Evolutionary conservation across 2,329 filamentous ascomycete species (phyloP), one percentile per base, ranked within the genome.

Genomic region (Fusarium avenaceum): DNA sequence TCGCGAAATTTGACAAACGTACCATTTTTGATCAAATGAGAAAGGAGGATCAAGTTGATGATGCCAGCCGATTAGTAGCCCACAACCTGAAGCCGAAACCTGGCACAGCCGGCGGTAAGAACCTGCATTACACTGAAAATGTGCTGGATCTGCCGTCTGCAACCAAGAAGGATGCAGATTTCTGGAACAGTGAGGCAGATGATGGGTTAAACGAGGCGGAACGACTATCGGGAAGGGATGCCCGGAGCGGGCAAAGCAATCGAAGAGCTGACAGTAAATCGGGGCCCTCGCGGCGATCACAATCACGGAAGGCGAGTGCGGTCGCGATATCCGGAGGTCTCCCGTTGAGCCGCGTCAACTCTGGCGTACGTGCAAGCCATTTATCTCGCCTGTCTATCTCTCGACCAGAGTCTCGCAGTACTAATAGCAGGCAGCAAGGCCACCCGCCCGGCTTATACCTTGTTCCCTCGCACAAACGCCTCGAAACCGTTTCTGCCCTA

Each of bases 1-100:
- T 98, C 32, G 94, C 93, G 46, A 97, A 97, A 75, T 98, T 98
- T 73, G 94, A 98, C 82, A 98, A 98, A 81, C 89, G 91, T 57
- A 90, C 90, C 2, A 89, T 98, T 10, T 99, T 99, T 76, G 92
- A 95, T 69, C 91, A 97, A 79, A 96, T 98, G 78, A 87, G 93
- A 62, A 93, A 92, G 70, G 93, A 96, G 57, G 95, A 98, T 73
- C 90, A 89, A 30, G 89, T 95, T 10, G 92, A 94, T n/a, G 94
- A 97, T 57, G 91, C 94, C 54, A 92, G 93, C 68, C 90, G 95
- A n/a, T 81, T 99, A 39, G 94, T 97, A 33, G 91, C 92, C 55
- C 94, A 97, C 80, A 98, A 98, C 76, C 88, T 93, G 33, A 84
- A 79, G 60, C 84, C 83, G 24, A 90, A 88, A 71, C 89, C 90